Conservation (phyloP, 108 stramenopile species). For the Parmales sp. region DNA sequence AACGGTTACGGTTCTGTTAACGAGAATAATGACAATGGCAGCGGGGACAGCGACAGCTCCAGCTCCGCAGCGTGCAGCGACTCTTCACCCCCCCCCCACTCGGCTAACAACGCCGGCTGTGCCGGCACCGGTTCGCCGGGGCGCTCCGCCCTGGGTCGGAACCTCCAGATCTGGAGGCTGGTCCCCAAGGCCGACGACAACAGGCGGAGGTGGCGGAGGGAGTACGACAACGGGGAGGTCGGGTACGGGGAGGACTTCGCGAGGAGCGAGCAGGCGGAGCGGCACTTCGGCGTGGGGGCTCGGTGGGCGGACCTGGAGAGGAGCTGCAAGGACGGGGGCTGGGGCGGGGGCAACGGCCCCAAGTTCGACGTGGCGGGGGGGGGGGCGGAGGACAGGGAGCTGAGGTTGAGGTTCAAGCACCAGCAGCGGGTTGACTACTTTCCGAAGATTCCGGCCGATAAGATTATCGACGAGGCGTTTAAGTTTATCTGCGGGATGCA, state of each 20-base stretch:
- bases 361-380: not conserved
- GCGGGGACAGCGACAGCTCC: not conserved
- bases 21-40: not conserved
- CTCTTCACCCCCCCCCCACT: not conserved
- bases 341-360: too few species aligned
- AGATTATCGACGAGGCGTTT: not conserved
- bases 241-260: not conserved
- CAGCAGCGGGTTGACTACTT: constrained; percentile 4
- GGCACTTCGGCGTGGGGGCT: not conserved
- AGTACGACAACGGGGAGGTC: constrained; percentile 7
- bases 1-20: not conserved
- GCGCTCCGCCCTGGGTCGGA: not conserved
- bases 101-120: not conserved
- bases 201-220: not conserved
- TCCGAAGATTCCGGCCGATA: not conserved
- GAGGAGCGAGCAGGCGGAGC: not conserved
- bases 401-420: not conserved
- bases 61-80: not conserved
- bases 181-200: constrained; percentile 3
- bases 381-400: not conserved
- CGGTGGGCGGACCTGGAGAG: not conserved
- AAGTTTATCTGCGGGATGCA: not conserved
- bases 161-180: constrained; percentile 5
- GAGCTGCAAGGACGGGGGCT: not conserved
- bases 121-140: not conserved